A percentile compares a stretch with the other conserved stretches of the same genome.
Evolutionary conservation across 2,329 filamentous ascomycete species (phyloP).

Genomic region (Alternaria gaisen): DNA sequence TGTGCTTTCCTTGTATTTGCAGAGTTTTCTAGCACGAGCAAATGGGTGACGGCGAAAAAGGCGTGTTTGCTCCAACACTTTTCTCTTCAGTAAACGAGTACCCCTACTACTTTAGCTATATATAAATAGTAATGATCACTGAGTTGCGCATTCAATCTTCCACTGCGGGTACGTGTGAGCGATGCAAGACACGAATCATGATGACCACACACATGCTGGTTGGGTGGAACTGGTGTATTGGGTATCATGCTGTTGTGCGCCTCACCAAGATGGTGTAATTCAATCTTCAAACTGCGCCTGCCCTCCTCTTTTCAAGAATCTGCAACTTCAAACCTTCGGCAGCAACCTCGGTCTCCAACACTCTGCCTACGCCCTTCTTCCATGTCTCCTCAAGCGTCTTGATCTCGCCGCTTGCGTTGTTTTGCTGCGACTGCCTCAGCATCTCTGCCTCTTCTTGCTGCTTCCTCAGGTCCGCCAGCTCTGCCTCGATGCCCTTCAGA

Average conservation of each 20-base stretch:
- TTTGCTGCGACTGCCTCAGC: constrained; percentile 74
- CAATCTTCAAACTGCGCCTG: constrained; percentile 40
- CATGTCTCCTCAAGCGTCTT: constrained; percentile 77
- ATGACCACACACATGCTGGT: background rate
- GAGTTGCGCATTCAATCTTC: background rate
- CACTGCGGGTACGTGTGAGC: background rate
- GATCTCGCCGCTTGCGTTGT: constrained; percentile 76
- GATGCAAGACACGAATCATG: background rate
- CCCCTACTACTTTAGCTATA: constrained; percentile 4
- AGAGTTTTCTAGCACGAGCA: background rate
- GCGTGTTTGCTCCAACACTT: background rate
- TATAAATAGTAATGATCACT: constrained; percentile 1
- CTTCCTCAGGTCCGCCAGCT: constrained; percentile 72
- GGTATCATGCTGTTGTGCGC: constrained; percentile 14
- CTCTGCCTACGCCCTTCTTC: constrained; percentile 78
- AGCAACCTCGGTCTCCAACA: constrained; percentile 87
- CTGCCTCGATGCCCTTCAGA: constrained; percentile 73
- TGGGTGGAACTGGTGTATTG: background rate
- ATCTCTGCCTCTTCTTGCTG: constrained; percentile 79
- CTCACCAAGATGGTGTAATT: background rate
- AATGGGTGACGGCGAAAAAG: background rate
- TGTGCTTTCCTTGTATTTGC: background rate
- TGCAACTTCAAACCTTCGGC: constrained; percentile 70
- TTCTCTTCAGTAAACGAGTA: constrained; percentile 1
- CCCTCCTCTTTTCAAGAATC: constrained; percentile 47